Evolutionary conservation across 2,329 filamentous ascomycete genomes (phyloP).

Genomic region (Diaporthe velutina): DNA sequence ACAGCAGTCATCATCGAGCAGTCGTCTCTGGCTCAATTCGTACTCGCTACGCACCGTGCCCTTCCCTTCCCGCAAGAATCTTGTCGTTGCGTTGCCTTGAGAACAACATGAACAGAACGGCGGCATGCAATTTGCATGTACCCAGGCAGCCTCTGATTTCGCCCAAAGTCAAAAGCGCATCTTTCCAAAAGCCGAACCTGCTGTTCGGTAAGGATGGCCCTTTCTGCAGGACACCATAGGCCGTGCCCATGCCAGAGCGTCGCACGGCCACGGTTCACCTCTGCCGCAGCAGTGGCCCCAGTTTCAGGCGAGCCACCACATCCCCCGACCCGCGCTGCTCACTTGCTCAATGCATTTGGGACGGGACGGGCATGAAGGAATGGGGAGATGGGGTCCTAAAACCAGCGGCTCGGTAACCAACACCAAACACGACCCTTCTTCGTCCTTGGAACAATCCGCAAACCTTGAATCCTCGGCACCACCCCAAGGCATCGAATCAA

Average conservation of each 20-base stretch:
- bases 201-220: not conserved
- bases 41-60: not conserved
- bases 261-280: slow-evolving; percentile 28
- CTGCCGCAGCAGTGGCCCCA: slow-evolving; percentile 25
- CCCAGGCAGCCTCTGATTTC: not conserved
- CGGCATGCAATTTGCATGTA: not conserved
- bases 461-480: slow-evolving; percentile 8
- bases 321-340: slow-evolving; percentile 20
- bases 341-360: slow-evolving; percentile 25
- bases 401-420: slow-evolving; percentile 35
- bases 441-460: slow-evolving; percentile 22
- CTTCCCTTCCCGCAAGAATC: not conserved
- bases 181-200: not conserved
- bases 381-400: slow-evolving; percentile 28
- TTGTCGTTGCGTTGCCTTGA: not conserved
- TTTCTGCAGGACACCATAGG: slow-evolving; percentile 3
- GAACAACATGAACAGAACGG: not conserved
- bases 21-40: not conserved
- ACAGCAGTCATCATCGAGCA: not conserved
- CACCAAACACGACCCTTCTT: not conserved
- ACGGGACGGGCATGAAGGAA: slow-evolving; percentile 20
- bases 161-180: slow-evolving; percentile 5
- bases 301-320: slow-evolving; percentile 30
- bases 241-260: slow-evolving; percentile 20
- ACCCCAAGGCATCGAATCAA: slow-evolving; percentile 22